These are phyloP conservation scores for Fusarium nygamai DNA, from an alignment of 2,329 filamentous ascomycete species.

Conservation along the genomic window DNA sequence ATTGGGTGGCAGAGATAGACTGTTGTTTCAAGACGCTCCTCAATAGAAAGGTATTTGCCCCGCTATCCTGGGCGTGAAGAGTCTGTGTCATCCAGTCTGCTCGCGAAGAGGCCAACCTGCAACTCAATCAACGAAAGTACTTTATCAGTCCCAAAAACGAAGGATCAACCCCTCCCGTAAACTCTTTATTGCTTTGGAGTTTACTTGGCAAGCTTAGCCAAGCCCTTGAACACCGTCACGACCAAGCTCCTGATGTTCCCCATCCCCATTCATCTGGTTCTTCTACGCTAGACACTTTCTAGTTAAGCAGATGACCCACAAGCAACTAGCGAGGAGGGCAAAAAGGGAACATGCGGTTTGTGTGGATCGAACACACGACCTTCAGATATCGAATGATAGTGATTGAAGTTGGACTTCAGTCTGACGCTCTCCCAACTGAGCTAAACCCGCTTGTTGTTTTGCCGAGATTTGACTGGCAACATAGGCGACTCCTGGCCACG, in stretches of 20 bases:
- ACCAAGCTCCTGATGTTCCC: not conserved
- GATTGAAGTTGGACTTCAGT: conserved; percentile 10
- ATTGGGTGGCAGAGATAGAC: not conserved
- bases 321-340: not conserved
- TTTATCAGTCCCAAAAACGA: fast-evolving
- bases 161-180: too few relatives aligned
- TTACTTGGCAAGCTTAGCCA: not conserved
- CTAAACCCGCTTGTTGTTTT: not conserved
- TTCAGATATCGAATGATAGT: conserved; percentile 3
- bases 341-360: not conserved
- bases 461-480: not conserved
- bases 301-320: not conserved
- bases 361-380: conserved; percentile 16
- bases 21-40: not conserved
- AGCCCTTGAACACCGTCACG: not conserved
- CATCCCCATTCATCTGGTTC: not conserved
- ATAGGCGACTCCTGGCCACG: not conserved
- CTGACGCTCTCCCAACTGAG: conserved; percentile 17
- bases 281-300: not conserved
- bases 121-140: not conserved
- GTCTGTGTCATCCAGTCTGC: not conserved
- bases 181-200: not conserved
- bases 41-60: not conserved
- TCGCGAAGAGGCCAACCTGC: not conserved
- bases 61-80: not conserved